These are phyloP conservation scores for Teratosphaeria destructans DNA, from an alignment of 2,329 filamentous ascomycete species.

Conservation along the genomic window DNA sequence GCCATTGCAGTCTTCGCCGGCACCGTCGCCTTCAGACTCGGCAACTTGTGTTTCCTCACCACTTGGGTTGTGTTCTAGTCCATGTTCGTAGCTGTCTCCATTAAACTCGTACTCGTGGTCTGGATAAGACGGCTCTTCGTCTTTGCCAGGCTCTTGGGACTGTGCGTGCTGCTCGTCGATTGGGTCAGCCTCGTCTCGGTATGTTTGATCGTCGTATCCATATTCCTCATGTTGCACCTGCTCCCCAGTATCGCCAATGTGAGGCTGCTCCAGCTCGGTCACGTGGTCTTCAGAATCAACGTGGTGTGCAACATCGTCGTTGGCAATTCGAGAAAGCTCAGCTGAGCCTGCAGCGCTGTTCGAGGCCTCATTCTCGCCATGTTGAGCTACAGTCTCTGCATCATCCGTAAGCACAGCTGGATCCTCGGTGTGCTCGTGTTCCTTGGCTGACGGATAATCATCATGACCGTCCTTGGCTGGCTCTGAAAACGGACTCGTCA, in stretches of 20 bases:
- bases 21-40: background rate
- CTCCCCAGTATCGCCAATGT: background rate
- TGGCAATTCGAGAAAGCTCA: background rate
- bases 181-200: constrained; percentile 5
- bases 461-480: constrained; percentile 1
- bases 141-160: constrained; percentile 5
- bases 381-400: background rate
- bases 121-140: constrained; percentile 11
- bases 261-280: background rate
- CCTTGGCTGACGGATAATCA: background rate
- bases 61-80: constrained; percentile 5
- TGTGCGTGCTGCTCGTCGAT: constrained; percentile 6
- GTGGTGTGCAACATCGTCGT: background rate
- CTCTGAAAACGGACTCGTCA: constrained; percentile 17
- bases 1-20: background rate
- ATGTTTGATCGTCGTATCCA: constrained; percentile 4
- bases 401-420: background rate
- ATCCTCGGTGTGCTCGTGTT: background rate
- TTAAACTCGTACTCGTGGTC: constrained; percentile 10
- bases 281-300: background rate
- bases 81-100: constrained; percentile 11
- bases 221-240: background rate
- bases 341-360: background rate
- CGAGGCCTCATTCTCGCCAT: background rate
- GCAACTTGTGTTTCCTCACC: constrained; percentile 1